Evolutionary conservation across 2,329 filamentous ascomycete species (phyloP).

Genomic region (Oidium heveae): DNA sequence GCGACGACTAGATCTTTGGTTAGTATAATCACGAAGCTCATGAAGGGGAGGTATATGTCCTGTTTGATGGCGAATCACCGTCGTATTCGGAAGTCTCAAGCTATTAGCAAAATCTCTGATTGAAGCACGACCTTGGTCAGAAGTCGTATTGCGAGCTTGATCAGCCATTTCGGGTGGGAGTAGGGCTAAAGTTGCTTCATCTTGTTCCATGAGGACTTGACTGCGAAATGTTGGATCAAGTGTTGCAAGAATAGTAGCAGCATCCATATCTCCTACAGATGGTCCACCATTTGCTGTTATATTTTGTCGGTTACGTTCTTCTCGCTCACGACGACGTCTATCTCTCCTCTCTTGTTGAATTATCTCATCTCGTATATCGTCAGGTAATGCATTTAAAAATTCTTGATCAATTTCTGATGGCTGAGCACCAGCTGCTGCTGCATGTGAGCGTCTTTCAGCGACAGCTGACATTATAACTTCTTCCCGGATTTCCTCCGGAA

Average conservation of each 20-base stretch:
- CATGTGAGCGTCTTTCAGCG: constrained; percentile 57
- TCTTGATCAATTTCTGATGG: constrained; percentile 72
- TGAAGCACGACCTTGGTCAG: constrained; percentile 60
- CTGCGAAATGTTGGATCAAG: constrained; percentile 65
- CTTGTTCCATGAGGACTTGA: constrained; percentile 74
- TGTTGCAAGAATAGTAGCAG: constrained; percentile 76
- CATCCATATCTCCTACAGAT: constrained; percentile 53
- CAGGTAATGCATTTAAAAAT: constrained; percentile 77
- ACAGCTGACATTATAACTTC: constrained; percentile 87
- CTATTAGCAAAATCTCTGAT: constrained; percentile 17
- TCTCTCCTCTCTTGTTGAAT: constrained; percentile 76
- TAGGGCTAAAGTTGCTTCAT: constrained; percentile 62
- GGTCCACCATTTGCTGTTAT: constrained; percentile 22
- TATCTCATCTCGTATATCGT: constrained; percentile 73
- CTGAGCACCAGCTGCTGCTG: constrained; percentile 43
- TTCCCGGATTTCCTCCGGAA: constrained; percentile 90
- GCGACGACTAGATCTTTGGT: constrained; percentile 40
- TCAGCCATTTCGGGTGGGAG: constrained; percentile 67
- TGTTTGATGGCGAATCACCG: constrained; percentile 20
- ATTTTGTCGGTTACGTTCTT: constrained; percentile 47
- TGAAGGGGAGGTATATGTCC: constrained; percentile 15
- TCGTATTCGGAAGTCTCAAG: constrained; percentile 5
- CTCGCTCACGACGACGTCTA: constrained; percentile 64
- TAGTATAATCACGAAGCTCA: constrained; percentile 9
- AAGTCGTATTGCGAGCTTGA: constrained; percentile 28